Percentiles rank a stretch among this genome's conserved stretches.
These are phyloP conservation scores for Phialophora macrospora DNA, from an alignment of 2,329 filamentous ascomycete genomes.

Conservation along the genomic window DNA sequence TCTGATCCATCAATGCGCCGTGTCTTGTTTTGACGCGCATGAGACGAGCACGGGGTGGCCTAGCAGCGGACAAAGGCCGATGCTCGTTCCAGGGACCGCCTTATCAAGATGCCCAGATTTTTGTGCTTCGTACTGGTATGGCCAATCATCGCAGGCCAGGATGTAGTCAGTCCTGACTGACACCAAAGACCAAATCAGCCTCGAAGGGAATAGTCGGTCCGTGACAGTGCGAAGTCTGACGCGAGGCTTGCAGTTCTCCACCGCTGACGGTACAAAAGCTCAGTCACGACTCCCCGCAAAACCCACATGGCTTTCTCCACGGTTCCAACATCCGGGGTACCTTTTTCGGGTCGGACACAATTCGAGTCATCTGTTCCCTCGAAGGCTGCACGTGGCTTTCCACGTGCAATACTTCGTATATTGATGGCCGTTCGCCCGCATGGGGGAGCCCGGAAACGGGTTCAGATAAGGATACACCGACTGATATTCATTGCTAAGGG, in stretches of 20 bases:
- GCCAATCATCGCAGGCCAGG: background rate
- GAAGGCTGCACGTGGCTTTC: background rate
- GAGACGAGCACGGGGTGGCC: background rate
- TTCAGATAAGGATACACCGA: background rate
- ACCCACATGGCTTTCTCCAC: constrained; percentile 10
- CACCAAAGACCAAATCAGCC: constrained; percentile 5
- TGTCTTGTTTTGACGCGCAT: background rate
- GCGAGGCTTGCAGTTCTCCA: constrained; percentile 8
- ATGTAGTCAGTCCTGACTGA: constrained; percentile 12
- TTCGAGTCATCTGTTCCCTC: constrained; percentile 13
- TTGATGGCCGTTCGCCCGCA: background rate
- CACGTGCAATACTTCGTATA: background rate
- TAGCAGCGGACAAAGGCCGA: background rate
- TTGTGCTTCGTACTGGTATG: background rate
- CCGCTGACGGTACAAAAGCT: constrained; percentile 25
- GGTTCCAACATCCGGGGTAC: background rate
- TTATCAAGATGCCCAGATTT: background rate
- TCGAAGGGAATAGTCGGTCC: background rate
- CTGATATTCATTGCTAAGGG: background rate
- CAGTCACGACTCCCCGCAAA: constrained; percentile 9
- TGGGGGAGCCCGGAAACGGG: background rate
- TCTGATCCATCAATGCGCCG: too few species aligned
- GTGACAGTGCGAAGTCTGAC: constrained; percentile 18
- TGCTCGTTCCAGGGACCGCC: too few species aligned
- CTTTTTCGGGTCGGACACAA: constrained; percentile 1